Evolutionary conservation across 495 filamentous ascomycete species (phyloP).

Genomic region (Trichoderma gamsii): DNA sequence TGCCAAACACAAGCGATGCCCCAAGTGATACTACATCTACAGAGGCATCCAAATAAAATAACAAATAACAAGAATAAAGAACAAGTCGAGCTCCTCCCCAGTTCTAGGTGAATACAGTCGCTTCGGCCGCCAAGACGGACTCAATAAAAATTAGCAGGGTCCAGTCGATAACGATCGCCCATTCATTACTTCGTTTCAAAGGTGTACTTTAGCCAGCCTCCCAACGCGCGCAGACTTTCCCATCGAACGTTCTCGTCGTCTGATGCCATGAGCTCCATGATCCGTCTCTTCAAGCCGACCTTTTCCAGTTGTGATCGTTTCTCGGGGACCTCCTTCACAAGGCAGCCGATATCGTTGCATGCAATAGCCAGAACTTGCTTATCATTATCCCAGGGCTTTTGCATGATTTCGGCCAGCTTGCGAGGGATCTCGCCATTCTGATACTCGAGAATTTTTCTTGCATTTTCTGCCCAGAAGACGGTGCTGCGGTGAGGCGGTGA

Average conservation of each 20-base stretch:
- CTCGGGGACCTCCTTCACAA: conserved; percentile 89
- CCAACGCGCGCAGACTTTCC: conserved; percentile 90
- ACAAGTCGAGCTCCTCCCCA: background rate
- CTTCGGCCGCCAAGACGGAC: background rate
- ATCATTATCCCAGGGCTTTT: conserved; percentile 82
- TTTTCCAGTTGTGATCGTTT: conserved; percentile 77
- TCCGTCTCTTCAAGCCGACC: conserved; percentile 78
- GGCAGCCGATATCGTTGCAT: conserved; percentile 83
- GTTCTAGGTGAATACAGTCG: background rate
- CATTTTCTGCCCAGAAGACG: conserved; percentile 91
- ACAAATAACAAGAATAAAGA: background rate
- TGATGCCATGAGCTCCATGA: conserved; percentile 95
- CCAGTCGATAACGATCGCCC: background rate
- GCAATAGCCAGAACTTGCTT: conserved; percentile 94
- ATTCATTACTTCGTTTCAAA: conserved; percentile 50
- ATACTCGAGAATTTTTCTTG: conserved; percentile 83
- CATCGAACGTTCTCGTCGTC: conserved; percentile 84
- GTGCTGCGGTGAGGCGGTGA: conserved; percentile 87
- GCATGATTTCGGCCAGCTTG: conserved; percentile 81
- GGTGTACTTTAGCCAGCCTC: conserved; percentile 89
- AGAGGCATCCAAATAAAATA: conserved; percentile 5
- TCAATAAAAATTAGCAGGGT: background rate
- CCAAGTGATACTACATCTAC: conserved; percentile 8
- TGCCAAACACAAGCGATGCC: background rate
- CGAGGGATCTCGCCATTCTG: conserved; percentile 71